phyloP scores from a whole-genome alignment of 1,284 basidiomycete species.

The Trametes pubescens region DNA sequence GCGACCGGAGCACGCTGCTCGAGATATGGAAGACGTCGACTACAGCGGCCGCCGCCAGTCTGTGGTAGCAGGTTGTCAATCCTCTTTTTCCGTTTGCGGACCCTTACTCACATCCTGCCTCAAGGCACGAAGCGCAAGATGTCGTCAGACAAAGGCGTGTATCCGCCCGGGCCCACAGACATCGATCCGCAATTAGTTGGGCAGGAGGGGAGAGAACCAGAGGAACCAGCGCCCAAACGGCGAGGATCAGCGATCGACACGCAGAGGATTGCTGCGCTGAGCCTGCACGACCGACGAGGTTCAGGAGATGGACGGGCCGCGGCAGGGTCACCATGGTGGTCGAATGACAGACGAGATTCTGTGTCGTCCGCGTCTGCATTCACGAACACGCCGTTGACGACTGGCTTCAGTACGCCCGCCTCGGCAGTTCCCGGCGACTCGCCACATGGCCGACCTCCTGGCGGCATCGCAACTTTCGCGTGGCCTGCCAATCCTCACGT shows the following conservation, averaged over 20 bases:
- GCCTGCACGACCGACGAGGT: slow-evolving; percentile 76
- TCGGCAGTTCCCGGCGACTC: slow-evolving; percentile 71
- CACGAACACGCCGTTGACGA: slow-evolving; percentile 62
- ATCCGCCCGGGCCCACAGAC: slow-evolving; percentile 62
- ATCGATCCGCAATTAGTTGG: slow-evolving; percentile 72
- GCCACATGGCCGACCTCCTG: slow-evolving; percentile 67
- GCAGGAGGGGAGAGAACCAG: slow-evolving; percentile 69
- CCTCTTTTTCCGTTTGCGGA: slow-evolving; percentile 22
- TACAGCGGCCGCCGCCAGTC: slow-evolving; percentile 64
- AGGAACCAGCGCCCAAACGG: slow-evolving; percentile 79
- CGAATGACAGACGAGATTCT: slow-evolving; percentile 75
- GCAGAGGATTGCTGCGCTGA: slow-evolving; percentile 72
- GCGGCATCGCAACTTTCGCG: slow-evolving; percentile 72
- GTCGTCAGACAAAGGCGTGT: slow-evolving; percentile 67
- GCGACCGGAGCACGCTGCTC: slow-evolving; percentile 28
- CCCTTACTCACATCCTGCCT: slow-evolving; percentile 46
- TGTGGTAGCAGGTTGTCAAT: slow-evolving; percentile 40
- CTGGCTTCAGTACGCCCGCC: slow-evolving; percentile 55
- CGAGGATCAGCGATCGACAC: slow-evolving; percentile 82
- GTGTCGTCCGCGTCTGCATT: slow-evolving; percentile 72
- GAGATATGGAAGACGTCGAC: slow-evolving; percentile 58
- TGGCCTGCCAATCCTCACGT: slow-evolving; percentile 63
- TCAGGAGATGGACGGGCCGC: slow-evolving; percentile 70
- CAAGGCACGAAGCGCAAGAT: slow-evolving; percentile 84
- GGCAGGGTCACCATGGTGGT: slow-evolving; percentile 57